Percentiles rank a stretch among this genome's conserved stretches.
Evolutionary conservation across 192 early-diverging fungal species (phyloP).

Genomic region (Coemansia guatemalensis): DNA sequence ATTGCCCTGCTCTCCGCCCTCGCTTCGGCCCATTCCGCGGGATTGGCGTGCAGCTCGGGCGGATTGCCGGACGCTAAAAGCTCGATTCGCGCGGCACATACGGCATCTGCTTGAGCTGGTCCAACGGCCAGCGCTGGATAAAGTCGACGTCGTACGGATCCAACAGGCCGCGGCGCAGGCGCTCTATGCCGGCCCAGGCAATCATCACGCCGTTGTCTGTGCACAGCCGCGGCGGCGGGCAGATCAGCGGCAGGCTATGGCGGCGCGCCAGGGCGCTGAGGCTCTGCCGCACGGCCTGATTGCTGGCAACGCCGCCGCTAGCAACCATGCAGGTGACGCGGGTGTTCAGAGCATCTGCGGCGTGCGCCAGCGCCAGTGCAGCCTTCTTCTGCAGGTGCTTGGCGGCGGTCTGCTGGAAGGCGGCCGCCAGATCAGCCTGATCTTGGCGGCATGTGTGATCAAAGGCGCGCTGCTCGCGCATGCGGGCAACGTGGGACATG

Average conservation of each 20-base stretch:
- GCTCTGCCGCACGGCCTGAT: constrained; percentile 56
- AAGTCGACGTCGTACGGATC: constrained; percentile 72
- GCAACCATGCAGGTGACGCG: constrained; percentile 59
- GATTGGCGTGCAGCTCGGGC: neutral
- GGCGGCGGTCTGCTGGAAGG: constrained; percentile 65
- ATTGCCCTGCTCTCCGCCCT: neutral
- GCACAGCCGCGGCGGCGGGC: constrained; percentile 74
- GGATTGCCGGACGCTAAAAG: constrained; percentile 7
- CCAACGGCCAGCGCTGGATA: constrained; percentile 75
- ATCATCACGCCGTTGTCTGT: constrained; percentile 87
- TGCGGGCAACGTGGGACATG: constrained; percentile 62
- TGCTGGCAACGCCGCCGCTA: constrained; percentile 81
- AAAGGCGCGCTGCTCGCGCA: constrained; percentile 40
- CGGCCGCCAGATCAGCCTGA: constrained; percentile 65
- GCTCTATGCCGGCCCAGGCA: constrained; percentile 80
- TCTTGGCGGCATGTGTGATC: constrained; percentile 24
- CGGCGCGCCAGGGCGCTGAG: constrained; percentile 42
- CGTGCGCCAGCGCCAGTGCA: constrained; percentile 55
- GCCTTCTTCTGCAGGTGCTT: constrained; percentile 67
- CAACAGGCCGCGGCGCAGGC: constrained; percentile 61
- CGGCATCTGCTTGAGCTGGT: constrained; percentile 51
- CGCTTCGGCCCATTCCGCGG: neutral
- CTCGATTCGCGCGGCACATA: constrained; percentile 19
- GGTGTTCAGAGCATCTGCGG: constrained; percentile 37
- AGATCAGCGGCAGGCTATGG: constrained; percentile 59